Conservation (phyloP, 2,329 filamentous ascomycete genomes). For the Teratosphaeria epicoccoides region DNA sequence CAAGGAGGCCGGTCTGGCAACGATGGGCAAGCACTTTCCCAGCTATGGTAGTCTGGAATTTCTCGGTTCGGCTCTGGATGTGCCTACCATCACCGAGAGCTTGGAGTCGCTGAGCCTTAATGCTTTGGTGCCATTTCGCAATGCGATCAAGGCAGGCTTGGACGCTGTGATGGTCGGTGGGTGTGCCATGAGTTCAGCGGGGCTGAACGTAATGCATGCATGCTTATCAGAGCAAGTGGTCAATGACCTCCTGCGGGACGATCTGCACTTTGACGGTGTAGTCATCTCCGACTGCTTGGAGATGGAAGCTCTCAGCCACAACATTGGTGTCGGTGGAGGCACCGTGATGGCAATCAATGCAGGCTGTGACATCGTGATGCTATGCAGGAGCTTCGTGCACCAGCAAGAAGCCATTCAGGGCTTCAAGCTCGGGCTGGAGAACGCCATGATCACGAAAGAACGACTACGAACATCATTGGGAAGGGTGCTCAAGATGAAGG, state of each 20-base stretch:
- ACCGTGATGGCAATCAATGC: constrained; percentile 97
- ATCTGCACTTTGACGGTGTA: constrained; percentile 81
- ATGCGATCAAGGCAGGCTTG: constrained; percentile 74
- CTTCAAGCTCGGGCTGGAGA: constrained; percentile 78
- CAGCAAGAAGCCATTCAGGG: constrained; percentile 88
- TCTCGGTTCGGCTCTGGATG: constrained; percentile 77
- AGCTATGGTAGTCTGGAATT: constrained; percentile 95
- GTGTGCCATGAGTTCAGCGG: constrained; percentile 81
- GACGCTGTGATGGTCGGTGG: constrained; percentile 95
- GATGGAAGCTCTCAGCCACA: constrained; percentile 91
- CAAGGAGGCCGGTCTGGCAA: constrained; percentile 78
- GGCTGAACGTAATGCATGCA: constrained; percentile 90
- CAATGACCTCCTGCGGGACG: constrained; percentile 75
- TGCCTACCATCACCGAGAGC: constrained; percentile 91
- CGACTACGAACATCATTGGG: constrained; percentile 71
- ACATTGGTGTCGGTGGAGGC: constrained; percentile 92
- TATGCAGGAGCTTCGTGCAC: constrained; percentile 78
- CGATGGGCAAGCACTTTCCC: constrained; percentile 91
- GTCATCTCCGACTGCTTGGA: constrained; percentile 92
- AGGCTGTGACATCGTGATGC: constrained; percentile 80
- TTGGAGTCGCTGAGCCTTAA: constrained; percentile 86
- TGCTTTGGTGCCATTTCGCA: constrained; percentile 81
- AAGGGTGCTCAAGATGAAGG: constrained; percentile 70
- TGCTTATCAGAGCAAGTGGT: constrained; percentile 90
- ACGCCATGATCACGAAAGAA: constrained; percentile 72